phyloP scores from a whole-genome alignment of 1,284 basidiomycete genomes.

The Erythrobasidium hasegawianum region DNA sequence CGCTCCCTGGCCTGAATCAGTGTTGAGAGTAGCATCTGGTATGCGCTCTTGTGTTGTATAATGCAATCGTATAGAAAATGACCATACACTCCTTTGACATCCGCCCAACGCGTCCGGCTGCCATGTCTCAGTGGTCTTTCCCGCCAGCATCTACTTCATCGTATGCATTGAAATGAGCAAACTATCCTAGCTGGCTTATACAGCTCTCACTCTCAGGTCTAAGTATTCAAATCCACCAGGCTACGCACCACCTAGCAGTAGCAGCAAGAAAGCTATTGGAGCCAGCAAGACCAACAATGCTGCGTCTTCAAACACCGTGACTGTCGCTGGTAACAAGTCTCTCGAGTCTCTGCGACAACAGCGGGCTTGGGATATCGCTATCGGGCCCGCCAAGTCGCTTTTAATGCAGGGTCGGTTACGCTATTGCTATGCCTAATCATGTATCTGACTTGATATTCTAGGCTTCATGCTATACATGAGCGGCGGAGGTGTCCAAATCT shows the following conservation, averaged over 20 bases:
- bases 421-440: no score
- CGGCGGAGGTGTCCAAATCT: slow-evolving; percentile 46
- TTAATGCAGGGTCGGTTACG: slow-evolving; percentile 46
- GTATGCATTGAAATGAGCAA: no score
- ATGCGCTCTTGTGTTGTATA: no score
- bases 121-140: no score
- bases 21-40: no score
- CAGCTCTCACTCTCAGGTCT: not conserved
- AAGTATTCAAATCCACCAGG: slow-evolving; percentile 4
- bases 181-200: no score
- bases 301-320: not conserved
- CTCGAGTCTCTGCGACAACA: slow-evolving; percentile 39
- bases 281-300: not conserved
- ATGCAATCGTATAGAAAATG: no score
- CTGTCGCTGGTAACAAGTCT: slow-evolving; percentile 12
- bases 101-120: no score
- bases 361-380: slow-evolving; percentile 46
- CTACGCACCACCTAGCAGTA: slow-evolving; percentile 4
- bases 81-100: no score
- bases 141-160: no score
- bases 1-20: no score
- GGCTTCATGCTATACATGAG: slow-evolving; percentile 49
- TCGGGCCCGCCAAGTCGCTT: slow-evolving; percentile 45
- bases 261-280: not conserved
- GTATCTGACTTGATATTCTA: slow-evolving; percentile 1